phyloP scores from a whole-genome alignment of 257 asterid genomes.

The Verbascum thapsus region DNA sequence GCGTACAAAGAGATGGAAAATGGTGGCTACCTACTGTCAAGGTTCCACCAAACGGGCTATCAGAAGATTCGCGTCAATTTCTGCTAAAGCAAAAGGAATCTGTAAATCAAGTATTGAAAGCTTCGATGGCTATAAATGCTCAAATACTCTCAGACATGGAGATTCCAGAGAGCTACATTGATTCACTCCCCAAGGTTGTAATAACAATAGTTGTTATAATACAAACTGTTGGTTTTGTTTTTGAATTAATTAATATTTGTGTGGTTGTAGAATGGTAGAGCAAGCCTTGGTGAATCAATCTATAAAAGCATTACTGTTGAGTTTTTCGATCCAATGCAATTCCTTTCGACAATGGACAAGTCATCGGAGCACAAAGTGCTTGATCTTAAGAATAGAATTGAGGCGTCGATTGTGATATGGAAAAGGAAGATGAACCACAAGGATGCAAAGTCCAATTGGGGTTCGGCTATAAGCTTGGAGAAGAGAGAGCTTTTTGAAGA shows the following conservation, averaged over 20 bases:
- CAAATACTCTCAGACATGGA: constrained; percentile 84
- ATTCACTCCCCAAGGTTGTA: constrained; percentile 92
- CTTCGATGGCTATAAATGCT: constrained; percentile 90
- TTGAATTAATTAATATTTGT: background rate
- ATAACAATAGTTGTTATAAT: no score
- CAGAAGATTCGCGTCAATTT: constrained; percentile 55
- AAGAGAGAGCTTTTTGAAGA: constrained; percentile 89
- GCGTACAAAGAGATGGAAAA: constrained; percentile 61
- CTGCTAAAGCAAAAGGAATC: constrained; percentile 72
- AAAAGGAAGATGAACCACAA: constrained; percentile 70
- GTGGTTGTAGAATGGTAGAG: constrained; percentile 68
- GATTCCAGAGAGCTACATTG: constrained; percentile 84
- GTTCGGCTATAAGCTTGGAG: constrained; percentile 73
- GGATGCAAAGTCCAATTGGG: constrained; percentile 76
- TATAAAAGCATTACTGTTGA: constrained; percentile 74
- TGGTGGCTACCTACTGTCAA: constrained; percentile 93
- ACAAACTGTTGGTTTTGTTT: no score
- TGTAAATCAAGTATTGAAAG: constrained; percentile 78
- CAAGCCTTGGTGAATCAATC: constrained; percentile 75
- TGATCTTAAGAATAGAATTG: constrained; percentile 84
- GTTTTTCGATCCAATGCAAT: constrained; percentile 67
- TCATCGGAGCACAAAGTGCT: constrained; percentile 82
- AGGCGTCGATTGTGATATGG: constrained; percentile 92
- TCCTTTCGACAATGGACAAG: constrained; percentile 69
- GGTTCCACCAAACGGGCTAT: constrained; percentile 74